phyloP scores from a whole-genome alignment of 176 grass and related monocot genomes.

The Oryza australiensis region DNA sequence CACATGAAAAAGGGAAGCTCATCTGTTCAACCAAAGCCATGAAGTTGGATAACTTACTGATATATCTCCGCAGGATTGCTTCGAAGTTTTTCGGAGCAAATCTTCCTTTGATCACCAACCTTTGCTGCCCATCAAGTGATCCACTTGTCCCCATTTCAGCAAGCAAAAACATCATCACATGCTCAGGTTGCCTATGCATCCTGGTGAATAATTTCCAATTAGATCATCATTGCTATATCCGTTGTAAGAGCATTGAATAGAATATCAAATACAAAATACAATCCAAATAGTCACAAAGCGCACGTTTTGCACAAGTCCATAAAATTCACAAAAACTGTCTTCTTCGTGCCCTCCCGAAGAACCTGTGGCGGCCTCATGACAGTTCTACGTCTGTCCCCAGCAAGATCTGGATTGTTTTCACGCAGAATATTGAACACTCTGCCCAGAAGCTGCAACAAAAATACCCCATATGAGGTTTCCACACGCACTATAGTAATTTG shows the following conservation, averaged over 20 bases:
- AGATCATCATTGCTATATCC: not conserved
- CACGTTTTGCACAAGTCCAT: slow-evolving; percentile 87
- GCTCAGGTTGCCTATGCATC: slow-evolving; percentile 91
- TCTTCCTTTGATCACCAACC: slow-evolving; percentile 86
- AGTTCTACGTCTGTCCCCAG: slow-evolving; percentile 59
- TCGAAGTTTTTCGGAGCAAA: slow-evolving; percentile 77
- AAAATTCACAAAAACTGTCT: slow-evolving; percentile 93
- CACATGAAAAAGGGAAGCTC: not conserved
- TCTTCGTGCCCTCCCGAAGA: slow-evolving; percentile 91
- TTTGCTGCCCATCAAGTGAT: slow-evolving; percentile 88
- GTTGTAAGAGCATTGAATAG: not conserved
- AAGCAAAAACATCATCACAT: slow-evolving; percentile 91
- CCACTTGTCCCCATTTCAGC: slow-evolving; percentile 85
- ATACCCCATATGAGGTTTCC: slow-evolving; percentile 1
- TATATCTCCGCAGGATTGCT: slow-evolving; percentile 75
- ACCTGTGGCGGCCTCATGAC: slow-evolving; percentile 80
- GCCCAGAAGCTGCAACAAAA: slow-evolving; percentile 61
- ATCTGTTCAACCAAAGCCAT: not conserved
- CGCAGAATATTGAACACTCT: slow-evolving; percentile 78
- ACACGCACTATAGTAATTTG: not conserved
- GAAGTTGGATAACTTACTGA: slow-evolving; percentile 50
- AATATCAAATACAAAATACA: not conserved
- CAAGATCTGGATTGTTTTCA: slow-evolving; percentile 86
- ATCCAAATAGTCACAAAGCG: not conserved
- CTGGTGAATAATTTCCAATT: slow-evolving; percentile 40